These are phyloP conservation scores for Phaseolus coccineus DNA, from an alignment of 331 rosid genomes.

Conservation along the genomic window DNA sequence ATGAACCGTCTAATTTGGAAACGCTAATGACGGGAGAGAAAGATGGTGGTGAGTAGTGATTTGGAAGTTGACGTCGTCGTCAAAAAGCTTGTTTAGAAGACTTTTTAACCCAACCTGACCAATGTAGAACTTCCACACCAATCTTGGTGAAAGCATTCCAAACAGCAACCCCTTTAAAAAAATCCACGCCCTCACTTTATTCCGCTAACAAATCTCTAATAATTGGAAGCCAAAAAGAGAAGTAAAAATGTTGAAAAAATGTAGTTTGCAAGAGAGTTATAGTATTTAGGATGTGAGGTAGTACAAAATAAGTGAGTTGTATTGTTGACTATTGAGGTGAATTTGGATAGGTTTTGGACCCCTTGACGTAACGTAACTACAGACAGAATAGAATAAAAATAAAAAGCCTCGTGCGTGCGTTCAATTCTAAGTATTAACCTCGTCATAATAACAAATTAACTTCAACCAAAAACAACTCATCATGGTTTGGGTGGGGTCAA, in stretches of 20 bases:
- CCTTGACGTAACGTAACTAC: slow-evolving; percentile 26
- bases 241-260: neutral
- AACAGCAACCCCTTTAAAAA: neutral
- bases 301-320: neutral
- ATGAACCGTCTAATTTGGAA: slow-evolving; percentile 24
- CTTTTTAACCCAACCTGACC: slow-evolving; percentile 25
- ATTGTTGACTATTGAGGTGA: neutral
- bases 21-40: slow-evolving; percentile 52
- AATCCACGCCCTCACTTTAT: neutral
- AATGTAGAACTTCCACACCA: slow-evolving; percentile 5
- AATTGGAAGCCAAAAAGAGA: neutral
- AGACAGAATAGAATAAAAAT: neutral
- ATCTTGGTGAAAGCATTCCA: neutral
- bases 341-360: slow-evolving; percentile 7
- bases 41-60: neutral
- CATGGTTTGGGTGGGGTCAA: slow-evolving; percentile 18
- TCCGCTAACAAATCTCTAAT: neutral
- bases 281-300: slow-evolving; percentile 7
- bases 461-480: neutral
- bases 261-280: slow-evolving; percentile 25
- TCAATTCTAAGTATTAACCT: neutral
- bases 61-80: slow-evolving; percentile 11
- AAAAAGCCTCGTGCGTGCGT: slow-evolving; percentile 56
- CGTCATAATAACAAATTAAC: too few species aligned
- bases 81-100: slow-evolving; percentile 33